phyloP scores from a whole-genome alignment of 495 filamentous ascomycete genomes.

The Pseudotulostoma volvatum region DNA sequence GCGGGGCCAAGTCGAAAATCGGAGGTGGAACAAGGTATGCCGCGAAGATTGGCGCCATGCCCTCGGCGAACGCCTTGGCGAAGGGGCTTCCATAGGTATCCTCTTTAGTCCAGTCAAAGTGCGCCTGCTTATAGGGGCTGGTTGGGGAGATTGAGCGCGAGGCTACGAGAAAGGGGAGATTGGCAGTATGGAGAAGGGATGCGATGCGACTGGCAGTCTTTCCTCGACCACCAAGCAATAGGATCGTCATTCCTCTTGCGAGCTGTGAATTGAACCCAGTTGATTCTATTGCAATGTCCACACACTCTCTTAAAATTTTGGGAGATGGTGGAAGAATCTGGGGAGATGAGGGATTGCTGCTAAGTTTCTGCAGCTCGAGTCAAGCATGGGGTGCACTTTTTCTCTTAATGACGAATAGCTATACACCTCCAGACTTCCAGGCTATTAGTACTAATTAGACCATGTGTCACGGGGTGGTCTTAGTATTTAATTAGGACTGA shows the following conservation, averaged over 20 bases:
- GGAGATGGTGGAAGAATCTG: too few species aligned
- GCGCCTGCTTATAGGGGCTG: not conserved
- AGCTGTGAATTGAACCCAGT: slow-evolving; percentile 7
- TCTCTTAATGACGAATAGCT: too few species aligned
- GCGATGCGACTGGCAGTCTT: slow-evolving; percentile 29
- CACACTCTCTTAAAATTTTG: too few species aligned
- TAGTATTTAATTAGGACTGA: too few species aligned
- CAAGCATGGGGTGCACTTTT: not conserved
- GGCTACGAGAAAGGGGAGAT: not conserved
- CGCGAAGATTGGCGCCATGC: not conserved
- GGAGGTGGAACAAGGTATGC: slow-evolving; percentile 7
- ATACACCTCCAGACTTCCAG: too few species aligned
- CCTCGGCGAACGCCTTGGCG: not conserved
- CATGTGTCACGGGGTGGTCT: too few species aligned
- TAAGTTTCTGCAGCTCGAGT: too few species aligned
- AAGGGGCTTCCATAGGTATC: not conserved
- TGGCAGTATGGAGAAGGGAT: slow-evolving; percentile 13
- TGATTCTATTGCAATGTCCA: too few species aligned
- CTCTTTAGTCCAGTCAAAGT: not conserved
- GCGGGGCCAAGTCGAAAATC: slow-evolving; percentile 14
- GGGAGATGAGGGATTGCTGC: too few species aligned
- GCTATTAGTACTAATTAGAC: too few species aligned
- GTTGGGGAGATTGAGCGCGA: not conserved
- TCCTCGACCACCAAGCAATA: slow-evolving; percentile 34
- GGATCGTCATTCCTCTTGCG: slow-evolving; percentile 20